Base-by-base conservation (phyloP, 2,329 filamentous ascomycete species). In the Hortaea sp. region DNA sequence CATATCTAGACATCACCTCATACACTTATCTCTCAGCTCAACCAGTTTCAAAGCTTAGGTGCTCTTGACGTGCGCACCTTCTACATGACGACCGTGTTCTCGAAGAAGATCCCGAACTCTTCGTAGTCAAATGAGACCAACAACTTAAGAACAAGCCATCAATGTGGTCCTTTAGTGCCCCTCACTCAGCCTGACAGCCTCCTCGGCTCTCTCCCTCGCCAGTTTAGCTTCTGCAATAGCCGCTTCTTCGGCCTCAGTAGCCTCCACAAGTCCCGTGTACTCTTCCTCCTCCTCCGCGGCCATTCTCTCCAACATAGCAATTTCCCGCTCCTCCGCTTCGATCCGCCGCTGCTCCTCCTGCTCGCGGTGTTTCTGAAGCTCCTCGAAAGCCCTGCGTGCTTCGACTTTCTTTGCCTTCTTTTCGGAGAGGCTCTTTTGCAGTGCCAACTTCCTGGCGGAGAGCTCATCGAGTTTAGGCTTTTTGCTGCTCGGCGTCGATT, bases 141-240 rank as follows among this genome's bases (percentile, higher is more conserved):
- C 20, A 20, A n/a, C n/a, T n/a, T n/a, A n/a, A 20, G 20, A 20
- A 20, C 20, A 20, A 20, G 20, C 20, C 20, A 20, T 20, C 20
- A 20, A 20, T 20, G 20, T 20, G 20, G 20, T 35, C 32, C 32
- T n/a, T 35, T 4, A 35, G 3, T 9, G n/a, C 9, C 32, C 32
- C 4, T 35, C 32, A n/a, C 32, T 35, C 32, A 35, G 9, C 37
- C 13, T 3, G 10, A 27, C 37, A 39, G 37, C 10, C 37, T 39
- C 31, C 2, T 49, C 47, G 4, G 45, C 43, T 13, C 58, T 55
- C 45, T 58, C 55, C 42, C 1, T 53, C 56, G 29, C 41, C 28
- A 0, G 47, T 46, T 30, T 44, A 31, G 9, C 13, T 13, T 39
- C 13, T 13, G 10, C 10, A 10, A 27, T 39, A 10, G 37, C 13